Conservation (phyloP, 148 eudicot species). For the Drosera capensis region DNA sequence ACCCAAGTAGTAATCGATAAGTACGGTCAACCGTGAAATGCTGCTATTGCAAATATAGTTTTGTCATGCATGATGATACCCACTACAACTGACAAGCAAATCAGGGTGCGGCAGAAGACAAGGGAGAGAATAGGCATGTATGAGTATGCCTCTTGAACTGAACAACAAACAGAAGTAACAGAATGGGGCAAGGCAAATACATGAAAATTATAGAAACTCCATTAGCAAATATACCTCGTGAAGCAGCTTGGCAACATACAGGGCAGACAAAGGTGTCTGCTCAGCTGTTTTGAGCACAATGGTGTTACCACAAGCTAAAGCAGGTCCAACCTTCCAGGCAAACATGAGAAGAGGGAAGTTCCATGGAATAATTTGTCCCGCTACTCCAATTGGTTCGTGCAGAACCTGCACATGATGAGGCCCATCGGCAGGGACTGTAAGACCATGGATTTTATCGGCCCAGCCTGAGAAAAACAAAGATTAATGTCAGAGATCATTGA, state of each 20-base stretch:
- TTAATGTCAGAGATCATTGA: neutral
- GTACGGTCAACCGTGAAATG: neutral
- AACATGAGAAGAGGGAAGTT: conserved; percentile 74
- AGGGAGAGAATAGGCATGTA: neutral
- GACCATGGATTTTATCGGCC: conserved; percentile 78
- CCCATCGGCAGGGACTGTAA: conserved; percentile 63
- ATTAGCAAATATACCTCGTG: conserved; percentile 38
- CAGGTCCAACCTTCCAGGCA: conserved; percentile 74
- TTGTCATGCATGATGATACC: neutral
- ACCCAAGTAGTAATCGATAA: neutral
- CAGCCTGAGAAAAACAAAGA: conserved; percentile 27
- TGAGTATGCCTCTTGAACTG: neutral
- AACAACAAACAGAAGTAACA: neutral
- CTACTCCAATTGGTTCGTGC: conserved; percentile 78
- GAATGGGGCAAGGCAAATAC: neutral
- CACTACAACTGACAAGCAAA: neutral
- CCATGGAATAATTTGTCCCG: conserved; percentile 82
- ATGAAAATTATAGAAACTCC: neutral
- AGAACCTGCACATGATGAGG: conserved; percentile 47
- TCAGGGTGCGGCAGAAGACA: neutral
- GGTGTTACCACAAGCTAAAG: conserved; percentile 70
- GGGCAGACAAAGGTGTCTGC: conserved; percentile 65
- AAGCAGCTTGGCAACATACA: conserved; percentile 45
- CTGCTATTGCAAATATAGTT: neutral
- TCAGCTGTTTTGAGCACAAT: conserved; percentile 68